Percentiles rank a stretch among this genome's conserved stretches.
phyloP scores from a whole-genome alignment of 192 early-diverging fungal species.

The Coemansia pectinata region DNA sequence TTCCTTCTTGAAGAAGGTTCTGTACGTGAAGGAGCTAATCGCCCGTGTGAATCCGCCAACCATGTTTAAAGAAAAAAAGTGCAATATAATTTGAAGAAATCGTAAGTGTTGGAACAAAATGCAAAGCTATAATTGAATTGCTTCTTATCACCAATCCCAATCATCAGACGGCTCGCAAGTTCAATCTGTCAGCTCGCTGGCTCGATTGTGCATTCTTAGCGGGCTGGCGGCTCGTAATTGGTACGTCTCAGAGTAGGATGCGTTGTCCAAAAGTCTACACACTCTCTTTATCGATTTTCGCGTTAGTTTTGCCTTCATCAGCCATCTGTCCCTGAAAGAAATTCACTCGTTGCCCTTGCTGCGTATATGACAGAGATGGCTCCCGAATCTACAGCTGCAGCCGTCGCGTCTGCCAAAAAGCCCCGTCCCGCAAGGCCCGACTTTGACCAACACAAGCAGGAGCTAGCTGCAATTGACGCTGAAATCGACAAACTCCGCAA shows the following conservation, averaged over 20 bases:
- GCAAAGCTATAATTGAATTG: neutral
- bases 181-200: neutral
- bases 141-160: neutral
- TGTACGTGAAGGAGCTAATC: conserved; percentile 43
- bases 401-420: conserved; percentile 17
- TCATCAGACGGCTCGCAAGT: neutral
- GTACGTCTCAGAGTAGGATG: neutral
- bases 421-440: conserved; percentile 55
- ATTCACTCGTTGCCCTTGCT: neutral
- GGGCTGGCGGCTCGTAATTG: neutral
- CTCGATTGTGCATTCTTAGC: neutral
- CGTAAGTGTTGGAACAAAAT: neutral
- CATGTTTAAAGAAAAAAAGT: conserved; percentile 19
- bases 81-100: neutral
- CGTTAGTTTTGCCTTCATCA: neutral
- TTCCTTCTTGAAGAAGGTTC: conserved; percentile 55
- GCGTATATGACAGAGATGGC: conserved; percentile 22
- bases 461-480: conserved; percentile 57
- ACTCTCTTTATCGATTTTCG: neutral
- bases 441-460: conserved; percentile 52
- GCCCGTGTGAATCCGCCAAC: conserved; percentile 43
- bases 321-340: neutral
- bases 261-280: no score
- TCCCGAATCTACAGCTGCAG: conserved; percentile 25
- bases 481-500: conserved; percentile 60